Conservation (phyloP, 2,329 filamentous ascomycete species). For the Colletotrichum sp. region DNA sequence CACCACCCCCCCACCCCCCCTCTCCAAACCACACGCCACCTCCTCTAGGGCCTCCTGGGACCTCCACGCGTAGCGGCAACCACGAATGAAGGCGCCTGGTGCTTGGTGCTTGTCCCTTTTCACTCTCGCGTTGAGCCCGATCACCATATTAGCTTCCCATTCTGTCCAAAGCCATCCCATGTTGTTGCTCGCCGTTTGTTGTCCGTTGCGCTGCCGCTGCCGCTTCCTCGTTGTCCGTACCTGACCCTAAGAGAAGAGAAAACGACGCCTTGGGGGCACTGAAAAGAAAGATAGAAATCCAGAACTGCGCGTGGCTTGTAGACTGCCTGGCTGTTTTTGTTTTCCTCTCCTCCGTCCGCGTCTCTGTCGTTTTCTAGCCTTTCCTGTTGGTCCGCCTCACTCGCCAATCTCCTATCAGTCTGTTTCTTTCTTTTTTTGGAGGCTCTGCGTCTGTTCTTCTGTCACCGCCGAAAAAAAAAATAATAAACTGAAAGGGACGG, state of each 20-base stretch:
- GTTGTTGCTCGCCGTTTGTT: not conserved
- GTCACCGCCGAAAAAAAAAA: slow-evolving; percentile 8
- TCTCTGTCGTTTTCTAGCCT: not conserved
- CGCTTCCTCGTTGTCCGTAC: not conserved
- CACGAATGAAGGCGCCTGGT: slow-evolving; percentile 5
- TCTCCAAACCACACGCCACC: slow-evolving; percentile 1
- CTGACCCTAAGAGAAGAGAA: not conserved
- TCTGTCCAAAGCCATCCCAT: slow-evolving; percentile 9
- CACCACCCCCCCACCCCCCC: too few relatives aligned
- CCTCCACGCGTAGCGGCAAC: slow-evolving; percentile 10
- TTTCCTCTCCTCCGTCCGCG: not conserved
- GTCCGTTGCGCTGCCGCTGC: not conserved
- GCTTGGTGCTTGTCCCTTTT: slow-evolving; percentile 17
- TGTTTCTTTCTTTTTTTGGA: slow-evolving; percentile 1
- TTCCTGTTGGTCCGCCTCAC: not conserved
- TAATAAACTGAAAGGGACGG: not conserved
- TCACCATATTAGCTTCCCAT: slow-evolving; percentile 19
- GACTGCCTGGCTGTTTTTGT: not conserved
- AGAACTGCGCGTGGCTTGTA: slow-evolving; percentile 8
- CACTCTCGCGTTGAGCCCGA: slow-evolving; percentile 16
- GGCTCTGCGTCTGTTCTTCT: slow-evolving; percentile 13
- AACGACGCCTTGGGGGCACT: not conserved
- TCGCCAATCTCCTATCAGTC: not conserved
- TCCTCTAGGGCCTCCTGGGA: not conserved
- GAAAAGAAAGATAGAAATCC: slow-evolving; percentile 1